These are phyloP conservation scores for Cladobotryum protrusum DNA, from an alignment of 2,329 filamentous ascomycete genomes.

Conservation along the genomic window DNA sequence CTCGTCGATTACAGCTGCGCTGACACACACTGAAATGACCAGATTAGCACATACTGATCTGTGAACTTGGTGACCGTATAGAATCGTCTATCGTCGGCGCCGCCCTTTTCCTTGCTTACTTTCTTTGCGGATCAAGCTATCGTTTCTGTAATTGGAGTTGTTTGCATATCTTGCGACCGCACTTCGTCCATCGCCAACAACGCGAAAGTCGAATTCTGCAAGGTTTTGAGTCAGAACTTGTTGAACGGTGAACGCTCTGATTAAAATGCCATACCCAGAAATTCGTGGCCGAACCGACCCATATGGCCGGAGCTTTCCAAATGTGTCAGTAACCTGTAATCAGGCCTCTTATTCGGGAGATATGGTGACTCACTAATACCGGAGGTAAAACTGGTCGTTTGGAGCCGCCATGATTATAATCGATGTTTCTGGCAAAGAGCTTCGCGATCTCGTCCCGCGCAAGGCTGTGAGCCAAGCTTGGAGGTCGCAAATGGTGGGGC, in stretches of 20 bases:
- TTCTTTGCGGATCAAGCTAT: conserved; percentile 98
- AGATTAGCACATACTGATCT: neutral
- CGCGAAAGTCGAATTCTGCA: conserved; percentile 91
- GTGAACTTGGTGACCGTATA: neutral
- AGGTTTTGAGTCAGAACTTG: neutral
- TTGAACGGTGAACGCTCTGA: neutral
- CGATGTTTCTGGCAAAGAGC: neutral
- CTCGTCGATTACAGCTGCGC: conserved; percentile 80
- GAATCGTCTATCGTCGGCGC: neutral
- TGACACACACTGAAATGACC: conserved; percentile 75
- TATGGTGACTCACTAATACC: conserved; percentile 79
- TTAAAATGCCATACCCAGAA: conserved; percentile 59
- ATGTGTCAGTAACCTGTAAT: conserved; percentile 11
- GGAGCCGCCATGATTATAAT: conserved; percentile 52
- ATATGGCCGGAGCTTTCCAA: conserved; percentile 81
- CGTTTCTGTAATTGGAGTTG: conserved; percentile 99
- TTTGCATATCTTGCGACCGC: conserved; percentile 95
- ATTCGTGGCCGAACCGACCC: conserved; percentile 96
- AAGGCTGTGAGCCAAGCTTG: conserved; percentile 6
- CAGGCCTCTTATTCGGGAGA: neutral
- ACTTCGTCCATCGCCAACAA: conserved; percentile 85
- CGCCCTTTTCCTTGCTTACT: conserved; percentile 54
- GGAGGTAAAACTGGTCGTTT: conserved; percentile 85
- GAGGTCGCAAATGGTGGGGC: conserved; percentile 16
- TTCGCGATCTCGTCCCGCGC: conserved; percentile 5